These are phyloP conservation scores for Pezicula carpinea DNA, from an alignment of 2,329 filamentous ascomycete species.

Conservation along the genomic window DNA sequence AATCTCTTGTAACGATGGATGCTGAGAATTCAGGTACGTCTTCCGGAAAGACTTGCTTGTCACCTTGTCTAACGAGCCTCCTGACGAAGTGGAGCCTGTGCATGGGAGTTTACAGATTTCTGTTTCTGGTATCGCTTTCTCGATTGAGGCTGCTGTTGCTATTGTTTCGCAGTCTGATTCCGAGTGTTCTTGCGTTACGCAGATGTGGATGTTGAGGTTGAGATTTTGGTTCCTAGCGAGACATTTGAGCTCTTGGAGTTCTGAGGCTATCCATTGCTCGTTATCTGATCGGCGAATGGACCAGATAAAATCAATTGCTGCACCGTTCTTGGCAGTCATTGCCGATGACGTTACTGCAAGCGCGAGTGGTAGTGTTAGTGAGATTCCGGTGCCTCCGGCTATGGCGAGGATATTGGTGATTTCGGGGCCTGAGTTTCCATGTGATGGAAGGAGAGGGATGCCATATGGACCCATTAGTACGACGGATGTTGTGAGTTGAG, in stretches of 20 bases:
- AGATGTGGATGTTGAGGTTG: constrained; percentile 49
- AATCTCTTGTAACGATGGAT: constrained; percentile 42
- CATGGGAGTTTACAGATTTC: background rate
- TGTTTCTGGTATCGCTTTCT: constrained; percentile 4
- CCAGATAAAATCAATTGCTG: constrained; percentile 58
- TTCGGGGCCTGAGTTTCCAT: constrained; percentile 26
- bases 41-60: background rate
- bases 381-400: constrained; percentile 55
- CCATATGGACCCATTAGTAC: constrained; percentile 63
- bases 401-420: constrained; percentile 45
- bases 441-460: constrained; percentile 23
- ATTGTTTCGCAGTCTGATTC: constrained; percentile 19
- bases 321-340: background rate
- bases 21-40: constrained; percentile 15
- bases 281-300: constrained; percentile 51
- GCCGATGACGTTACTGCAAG: constrained; percentile 34
- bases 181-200: constrained; percentile 42
- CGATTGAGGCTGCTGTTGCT: background rate
- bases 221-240: constrained; percentile 33
- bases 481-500: constrained; percentile 41
- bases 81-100: constrained; percentile 1
- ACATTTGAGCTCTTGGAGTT: constrained; percentile 45
- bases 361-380: constrained; percentile 49
- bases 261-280: constrained; percentile 52
- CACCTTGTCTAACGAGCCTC: background rate